Percentiles rank a stretch among this genome's conserved stretches.
These are phyloP conservation scores for Vanrija sp. DNA, from an alignment of 1,284 basidiomycete species.

Conservation along the genomic window DNA sequence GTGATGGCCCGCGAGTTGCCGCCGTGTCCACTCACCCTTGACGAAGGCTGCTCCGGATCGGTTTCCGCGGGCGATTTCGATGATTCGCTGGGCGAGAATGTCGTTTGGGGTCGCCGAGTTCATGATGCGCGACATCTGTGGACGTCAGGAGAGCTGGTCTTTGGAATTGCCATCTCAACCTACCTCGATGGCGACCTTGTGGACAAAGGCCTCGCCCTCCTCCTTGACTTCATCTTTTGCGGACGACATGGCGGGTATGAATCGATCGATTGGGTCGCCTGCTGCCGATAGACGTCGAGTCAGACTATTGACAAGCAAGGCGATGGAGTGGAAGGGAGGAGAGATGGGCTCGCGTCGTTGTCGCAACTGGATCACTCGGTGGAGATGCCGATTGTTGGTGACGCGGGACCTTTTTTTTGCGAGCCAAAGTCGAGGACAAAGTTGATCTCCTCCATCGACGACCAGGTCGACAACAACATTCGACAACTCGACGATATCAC, in stretches of 20 bases:
- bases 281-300: no score
- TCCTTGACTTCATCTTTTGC: neutral
- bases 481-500: neutral
- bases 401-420: slow-evolving; percentile 4
- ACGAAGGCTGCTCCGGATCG: slow-evolving; percentile 61
- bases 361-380: no score
- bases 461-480: no score
- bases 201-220: slow-evolving; percentile 58
- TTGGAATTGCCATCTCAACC: no score
- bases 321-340: no score
- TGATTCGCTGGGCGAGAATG: slow-evolving; percentile 69
- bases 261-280: no score
- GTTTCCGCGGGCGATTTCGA: slow-evolving; percentile 71
- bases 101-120: slow-evolving; percentile 79
- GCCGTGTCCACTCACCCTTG: slow-evolving; percentile 48
- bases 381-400: no score
- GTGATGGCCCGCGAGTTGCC: neutral
- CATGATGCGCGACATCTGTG: slow-evolving; percentile 68
- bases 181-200: slow-evolving; percentile 65
- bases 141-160: neutral
- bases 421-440: no score
- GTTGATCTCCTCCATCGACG: no score
- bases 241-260: no score
- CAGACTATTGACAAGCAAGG: no score
- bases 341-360: no score